phyloP scores from a whole-genome alignment of 192 early-diverging fungal species.

The Podila minutissima region DNA sequence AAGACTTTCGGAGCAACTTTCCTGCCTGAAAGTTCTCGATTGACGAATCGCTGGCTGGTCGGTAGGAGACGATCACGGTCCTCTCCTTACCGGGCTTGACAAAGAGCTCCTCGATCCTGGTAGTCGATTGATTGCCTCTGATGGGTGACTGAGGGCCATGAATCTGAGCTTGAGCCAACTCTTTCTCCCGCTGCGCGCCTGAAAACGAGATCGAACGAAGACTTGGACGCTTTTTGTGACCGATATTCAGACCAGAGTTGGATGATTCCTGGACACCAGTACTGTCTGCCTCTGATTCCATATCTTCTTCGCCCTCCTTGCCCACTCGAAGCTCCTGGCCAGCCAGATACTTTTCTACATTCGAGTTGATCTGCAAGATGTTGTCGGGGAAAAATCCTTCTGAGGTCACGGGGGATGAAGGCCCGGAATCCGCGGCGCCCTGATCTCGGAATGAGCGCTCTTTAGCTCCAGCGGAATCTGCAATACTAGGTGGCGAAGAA shows the following conservation, averaged over 20 bases:
- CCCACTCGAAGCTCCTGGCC: conserved; percentile 29
- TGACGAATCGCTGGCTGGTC: conserved; percentile 70
- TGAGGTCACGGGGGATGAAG: conserved; percentile 36
- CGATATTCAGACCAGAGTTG: neutral
- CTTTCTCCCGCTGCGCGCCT: conserved; percentile 43
- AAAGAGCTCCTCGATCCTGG: conserved; percentile 88
- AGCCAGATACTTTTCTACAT: conserved; percentile 38
- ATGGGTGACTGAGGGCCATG: conserved; percentile 38
- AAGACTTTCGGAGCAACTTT: conserved; percentile 71
- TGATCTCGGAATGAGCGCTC: conserved; percentile 34
- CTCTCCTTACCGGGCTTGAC: conserved; percentile 87
- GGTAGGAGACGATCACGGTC: conserved; percentile 82
- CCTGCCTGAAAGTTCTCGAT: conserved; percentile 77
- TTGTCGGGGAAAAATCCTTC: conserved; percentile 47
- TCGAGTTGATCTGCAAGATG: conserved; percentile 29
- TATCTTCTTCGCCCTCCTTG: conserved; percentile 40
- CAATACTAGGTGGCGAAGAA: conserved; percentile 14
- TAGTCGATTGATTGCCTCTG: conserved; percentile 53
- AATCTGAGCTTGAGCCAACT: conserved; percentile 48
- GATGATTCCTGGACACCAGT: conserved; percentile 48
- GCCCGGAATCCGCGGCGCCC: conserved; percentile 22
- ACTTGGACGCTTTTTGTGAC: conserved; percentile 26
- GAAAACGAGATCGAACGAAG: conserved; percentile 44
- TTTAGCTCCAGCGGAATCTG: conserved; percentile 28
- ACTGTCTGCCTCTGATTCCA: conserved; percentile 49